phyloP scores from a whole-genome alignment of 495 filamentous ascomycete genomes.

The Xylaria bambusicola region DNA sequence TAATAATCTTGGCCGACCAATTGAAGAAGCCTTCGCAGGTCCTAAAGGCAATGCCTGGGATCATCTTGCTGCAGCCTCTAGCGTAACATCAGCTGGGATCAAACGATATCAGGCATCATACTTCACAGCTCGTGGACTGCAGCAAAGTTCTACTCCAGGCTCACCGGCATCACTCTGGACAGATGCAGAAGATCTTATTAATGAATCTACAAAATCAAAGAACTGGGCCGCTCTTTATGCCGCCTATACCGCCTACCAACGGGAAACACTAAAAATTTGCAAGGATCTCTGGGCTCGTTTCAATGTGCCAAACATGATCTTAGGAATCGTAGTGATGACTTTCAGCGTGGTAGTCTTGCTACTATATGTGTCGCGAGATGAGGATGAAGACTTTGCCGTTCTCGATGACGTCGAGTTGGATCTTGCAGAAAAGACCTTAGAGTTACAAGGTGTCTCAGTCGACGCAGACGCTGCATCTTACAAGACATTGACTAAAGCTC shows the following conservation, averaged over 20 bases:
- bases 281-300: constrained; percentile 88
- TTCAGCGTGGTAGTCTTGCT: constrained; percentile 65
- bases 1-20: constrained; percentile 94
- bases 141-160: constrained; percentile 56
- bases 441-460: constrained; percentile 35
- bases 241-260: constrained; percentile 72
- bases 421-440: constrained; percentile 44
- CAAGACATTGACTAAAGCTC: constrained; percentile 37
- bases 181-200: constrained; percentile 39
- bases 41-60: constrained; percentile 65
- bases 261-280: constrained; percentile 76
- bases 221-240: constrained; percentile 50
- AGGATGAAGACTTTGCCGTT: constrained; percentile 46
- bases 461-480: constrained; percentile 31
- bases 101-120: constrained; percentile 76
- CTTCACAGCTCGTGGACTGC: constrained; percentile 60
- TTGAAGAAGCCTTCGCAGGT: constrained; percentile 89
- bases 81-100: constrained; percentile 80
- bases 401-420: constrained; percentile 48
- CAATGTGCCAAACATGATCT: constrained; percentile 78
- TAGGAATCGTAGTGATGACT: constrained; percentile 72
- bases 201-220: constrained; percentile 28
- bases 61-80: constrained; percentile 73
- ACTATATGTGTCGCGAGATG: constrained; percentile 63
- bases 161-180: constrained; percentile 63